Conservation (phyloP, 345 rosid species). For the Brassica rapa region DNA sequence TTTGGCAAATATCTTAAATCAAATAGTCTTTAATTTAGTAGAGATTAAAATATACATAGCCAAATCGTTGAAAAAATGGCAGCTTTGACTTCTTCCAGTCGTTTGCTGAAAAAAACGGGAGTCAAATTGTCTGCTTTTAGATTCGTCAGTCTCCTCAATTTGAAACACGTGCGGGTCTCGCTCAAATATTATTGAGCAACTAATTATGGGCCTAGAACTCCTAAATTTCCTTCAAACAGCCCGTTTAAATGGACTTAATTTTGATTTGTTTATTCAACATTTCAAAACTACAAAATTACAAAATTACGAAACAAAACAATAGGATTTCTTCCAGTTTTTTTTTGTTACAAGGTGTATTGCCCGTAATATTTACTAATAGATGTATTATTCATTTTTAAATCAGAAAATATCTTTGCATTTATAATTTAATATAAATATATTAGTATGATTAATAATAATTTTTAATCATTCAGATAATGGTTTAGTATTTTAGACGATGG, state of each 20-base stretch:
- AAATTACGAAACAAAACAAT: background rate
- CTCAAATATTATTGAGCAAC: background rate
- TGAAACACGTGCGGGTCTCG: conserved; percentile 11
- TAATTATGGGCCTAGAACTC: background rate
- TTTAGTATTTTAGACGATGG: too few species aligned
- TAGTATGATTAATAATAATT: too few species aligned
- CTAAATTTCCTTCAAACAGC: background rate
- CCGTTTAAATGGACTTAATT: background rate
- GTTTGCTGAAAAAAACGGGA: conserved; percentile 5
- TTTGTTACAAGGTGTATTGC: background rate
- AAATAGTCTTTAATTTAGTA: background rate
- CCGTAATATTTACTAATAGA: too few species aligned
- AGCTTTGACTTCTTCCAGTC: conserved; percentile 21
- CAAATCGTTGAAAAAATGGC: conserved; percentile 29
- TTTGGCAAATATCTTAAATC: background rate
- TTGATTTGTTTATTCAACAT: background rate
- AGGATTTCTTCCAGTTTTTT: background rate
- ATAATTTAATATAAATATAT: too few species aligned
- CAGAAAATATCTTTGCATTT: too few species aligned
- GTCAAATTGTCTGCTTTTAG: conserved; percentile 14
- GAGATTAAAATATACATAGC: background rate
- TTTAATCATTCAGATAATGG: too few species aligned
- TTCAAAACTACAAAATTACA: background rate
- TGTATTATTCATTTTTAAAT: too few species aligned
- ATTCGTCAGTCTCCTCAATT: background rate